Evolutionary conservation across 2,329 filamentous ascomycete genomes (phyloP), one percentile per base, ranked within the genome.

Genomic region (Thermothelomyces thermophilus): DNA sequence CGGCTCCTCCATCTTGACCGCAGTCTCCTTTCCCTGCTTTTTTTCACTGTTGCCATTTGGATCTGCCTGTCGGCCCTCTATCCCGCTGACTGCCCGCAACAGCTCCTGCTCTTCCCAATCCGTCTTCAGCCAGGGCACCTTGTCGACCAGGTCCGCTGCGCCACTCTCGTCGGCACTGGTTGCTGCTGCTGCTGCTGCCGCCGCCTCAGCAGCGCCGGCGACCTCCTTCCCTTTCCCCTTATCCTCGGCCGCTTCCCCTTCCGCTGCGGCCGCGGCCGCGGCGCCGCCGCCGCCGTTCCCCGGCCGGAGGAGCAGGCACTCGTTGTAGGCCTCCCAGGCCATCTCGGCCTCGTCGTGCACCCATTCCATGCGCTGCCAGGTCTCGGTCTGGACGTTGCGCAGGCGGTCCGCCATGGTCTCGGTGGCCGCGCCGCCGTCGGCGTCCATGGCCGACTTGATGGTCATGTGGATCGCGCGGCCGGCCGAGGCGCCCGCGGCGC

Each of bases 391-490:
- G 37, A 94, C 89, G 39, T 76, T 71, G 59, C 85, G 81, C 56
- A 97, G 78, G 26, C 89, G 81, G 62, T 86, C 77, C 54, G 79
- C 83, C 73, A 86, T 93, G 31, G 82, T 90, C 58, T 86, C 79
- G 20, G 80, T 82, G 11, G 56, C 44, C 1, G 80, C 74, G 48
- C 80, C 73, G 41, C 45, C 48, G 16, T 77, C 72, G 13, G 77
- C 72, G 45, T 85, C 84, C 49, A 82, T 82, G 58, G 86, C 82
- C 33, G 83, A 82, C 72, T 94, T 95, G 63, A 94, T 83, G 26
- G 87, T 88, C 72, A 95, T 87, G 67, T 93, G 86, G 60, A 95
- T 87, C 14, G 87, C 84, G 55, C 86, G 84, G n/a, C 51, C 57
- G 20, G 86, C 83, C 55, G 83, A 80, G 4, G 70, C 66, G 2